These are phyloP conservation scores for Trifolium repens DNA, from an alignment of 306 rosid species.

Conservation along the genomic window DNA sequence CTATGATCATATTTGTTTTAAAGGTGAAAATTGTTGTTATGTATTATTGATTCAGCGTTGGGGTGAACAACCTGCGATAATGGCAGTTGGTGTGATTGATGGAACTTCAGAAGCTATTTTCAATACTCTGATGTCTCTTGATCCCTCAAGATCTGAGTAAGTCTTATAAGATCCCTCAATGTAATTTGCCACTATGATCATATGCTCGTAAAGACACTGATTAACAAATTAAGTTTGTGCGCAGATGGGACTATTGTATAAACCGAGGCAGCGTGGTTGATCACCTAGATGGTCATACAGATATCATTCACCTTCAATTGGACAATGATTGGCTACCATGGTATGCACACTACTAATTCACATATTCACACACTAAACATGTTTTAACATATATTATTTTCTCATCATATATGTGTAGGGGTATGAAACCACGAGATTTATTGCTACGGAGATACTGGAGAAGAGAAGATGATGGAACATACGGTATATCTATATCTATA, in stretches of 20 bases:
- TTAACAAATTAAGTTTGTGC: conserved; percentile 35
- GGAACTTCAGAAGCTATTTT: conserved; percentile 90
- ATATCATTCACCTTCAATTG: conserved; percentile 67
- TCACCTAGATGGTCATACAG: conserved; percentile 91
- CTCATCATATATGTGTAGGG: conserved; percentile 56
- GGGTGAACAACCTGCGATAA: conserved; percentile 87
- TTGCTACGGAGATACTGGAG: conserved; percentile 88
- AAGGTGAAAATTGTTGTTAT: conserved; percentile 20
- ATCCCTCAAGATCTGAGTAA: conserved; percentile 88
- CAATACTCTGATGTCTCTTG: conserved; percentile 80
- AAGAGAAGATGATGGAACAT: conserved; percentile 95
- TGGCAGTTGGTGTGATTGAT: conserved; percentile 89
- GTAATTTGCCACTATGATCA: too few species aligned
- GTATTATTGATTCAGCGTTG: conserved; percentile 58
- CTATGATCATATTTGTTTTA: not conserved
- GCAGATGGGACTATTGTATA: conserved; percentile 94
- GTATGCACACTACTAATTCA: conserved; percentile 28
- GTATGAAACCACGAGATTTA: conserved; percentile 83
- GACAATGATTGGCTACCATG: conserved; percentile 89
- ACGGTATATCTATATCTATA: conserved; percentile 52
- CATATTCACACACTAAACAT: conserved; percentile 26
- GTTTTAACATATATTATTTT: not conserved
- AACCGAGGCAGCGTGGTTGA: conserved; percentile 74
- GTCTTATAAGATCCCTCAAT: conserved; percentile 27
- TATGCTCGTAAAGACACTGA: not conserved